A percentile compares a stretch with the other conserved stretches of the same genome.
Evolutionary conservation across 768 basidiomycete species (phyloP).

Genomic region (Auricularia sp.): DNA sequence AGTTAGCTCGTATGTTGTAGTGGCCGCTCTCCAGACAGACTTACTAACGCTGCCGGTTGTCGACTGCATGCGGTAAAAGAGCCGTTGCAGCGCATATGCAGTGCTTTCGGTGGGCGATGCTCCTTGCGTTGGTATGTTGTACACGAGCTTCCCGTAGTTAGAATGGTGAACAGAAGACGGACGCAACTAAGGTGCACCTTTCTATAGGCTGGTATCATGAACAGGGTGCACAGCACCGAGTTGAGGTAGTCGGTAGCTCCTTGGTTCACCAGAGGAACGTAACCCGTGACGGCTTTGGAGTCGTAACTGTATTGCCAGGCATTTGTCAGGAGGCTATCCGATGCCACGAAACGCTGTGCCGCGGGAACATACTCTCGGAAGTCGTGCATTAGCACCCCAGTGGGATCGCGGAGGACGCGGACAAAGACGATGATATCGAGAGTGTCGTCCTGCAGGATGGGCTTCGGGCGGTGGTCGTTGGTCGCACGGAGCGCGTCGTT

Average conservation of each 20-base stretch:
- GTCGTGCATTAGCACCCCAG: neutral
- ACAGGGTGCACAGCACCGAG: neutral
- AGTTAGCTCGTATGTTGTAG: neutral
- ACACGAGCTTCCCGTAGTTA: neutral
- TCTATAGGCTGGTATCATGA: neutral
- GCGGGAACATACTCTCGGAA: neutral
- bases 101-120: neutral
- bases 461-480: neutral
- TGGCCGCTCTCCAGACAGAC: neutral
- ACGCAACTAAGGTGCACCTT: neutral
- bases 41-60: neutral
- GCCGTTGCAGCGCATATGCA: neutral
- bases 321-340: neutral
- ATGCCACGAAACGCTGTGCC: neutral
- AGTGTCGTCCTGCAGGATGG: neutral
- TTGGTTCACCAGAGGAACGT: neutral
- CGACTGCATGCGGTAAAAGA: neutral
- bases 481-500: neutral
- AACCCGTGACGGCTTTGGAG: neutral
- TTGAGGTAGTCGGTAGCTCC: neutral
- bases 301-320: neutral
- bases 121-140: neutral
- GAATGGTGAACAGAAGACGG: neutral
- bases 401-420: neutral
- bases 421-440: conserved; percentile 1